These are phyloP conservation scores for Daedalea quercina DNA, from an alignment of 768 basidiomycete genomes.

Conservation along the genomic window DNA sequence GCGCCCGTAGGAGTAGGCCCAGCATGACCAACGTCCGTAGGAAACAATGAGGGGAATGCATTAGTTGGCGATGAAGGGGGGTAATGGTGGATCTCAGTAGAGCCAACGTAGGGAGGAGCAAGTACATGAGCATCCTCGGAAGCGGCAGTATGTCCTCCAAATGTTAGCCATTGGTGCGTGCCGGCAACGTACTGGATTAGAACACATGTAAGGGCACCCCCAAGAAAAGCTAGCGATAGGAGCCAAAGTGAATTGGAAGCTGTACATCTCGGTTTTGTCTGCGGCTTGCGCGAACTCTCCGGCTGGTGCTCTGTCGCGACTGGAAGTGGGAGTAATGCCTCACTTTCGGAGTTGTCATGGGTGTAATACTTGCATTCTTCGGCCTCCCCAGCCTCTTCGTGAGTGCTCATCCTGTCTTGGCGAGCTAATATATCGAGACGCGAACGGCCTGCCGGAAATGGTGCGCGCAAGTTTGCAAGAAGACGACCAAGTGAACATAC, in stretches of 20 bases:
- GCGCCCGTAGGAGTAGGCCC: slow-evolving; percentile 78
- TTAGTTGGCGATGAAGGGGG: slow-evolving; percentile 76
- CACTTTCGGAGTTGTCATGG: slow-evolving; percentile 1
- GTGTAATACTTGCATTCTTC: slow-evolving; percentile 2
- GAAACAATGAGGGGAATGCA: slow-evolving; percentile 63
- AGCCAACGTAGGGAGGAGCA: slow-evolving; percentile 66
- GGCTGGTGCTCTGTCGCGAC: neutral
- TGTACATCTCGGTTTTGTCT: neutral
- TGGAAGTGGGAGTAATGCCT: slow-evolving; percentile 3
- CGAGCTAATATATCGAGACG: no score
- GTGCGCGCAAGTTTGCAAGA: no score
- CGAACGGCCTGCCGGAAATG: no score
- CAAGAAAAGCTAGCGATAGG: slow-evolving; percentile 21
- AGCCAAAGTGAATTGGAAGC: neutral
- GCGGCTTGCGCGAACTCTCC: neutral
- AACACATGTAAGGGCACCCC: slow-evolving; percentile 46
- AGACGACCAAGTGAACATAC: no score
- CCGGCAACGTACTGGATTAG: slow-evolving; percentile 43
- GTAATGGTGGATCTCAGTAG: slow-evolving; percentile 59
- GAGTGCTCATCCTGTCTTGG: neutral
- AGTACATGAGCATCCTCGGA: slow-evolving; percentile 26
- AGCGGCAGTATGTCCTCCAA: neutral
- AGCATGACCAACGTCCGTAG: slow-evolving; percentile 68
- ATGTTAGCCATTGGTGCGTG: slow-evolving; percentile 32
- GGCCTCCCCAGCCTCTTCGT: neutral